Percentiles rank a stretch among this genome's conserved stretches.
These are phyloP conservation scores for Penicillium freii DNA, from an alignment of 2,329 filamentous ascomycete genomes.

Conservation along the genomic window DNA sequence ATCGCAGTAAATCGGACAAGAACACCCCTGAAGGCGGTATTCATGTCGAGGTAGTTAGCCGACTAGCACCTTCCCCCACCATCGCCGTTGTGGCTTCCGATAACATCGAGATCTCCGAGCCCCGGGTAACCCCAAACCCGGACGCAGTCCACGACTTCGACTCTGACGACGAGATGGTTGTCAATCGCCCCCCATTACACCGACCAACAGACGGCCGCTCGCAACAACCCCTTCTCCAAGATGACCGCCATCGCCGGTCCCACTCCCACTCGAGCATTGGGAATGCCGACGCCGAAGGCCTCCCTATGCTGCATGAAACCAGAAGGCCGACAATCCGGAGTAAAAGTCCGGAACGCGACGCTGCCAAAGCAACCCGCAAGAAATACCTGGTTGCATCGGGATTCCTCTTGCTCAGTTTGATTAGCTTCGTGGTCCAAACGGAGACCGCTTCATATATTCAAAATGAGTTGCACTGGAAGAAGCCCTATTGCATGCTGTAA, in stretches of 20 bases:
- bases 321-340: conserved; percentile 72
- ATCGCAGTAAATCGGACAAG: conserved; percentile 7
- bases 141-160: conserved; percentile 39
- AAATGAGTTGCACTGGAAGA: conserved; percentile 87
- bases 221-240: conserved; percentile 55
- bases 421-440: conserved; percentile 90
- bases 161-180: conserved; percentile 47
- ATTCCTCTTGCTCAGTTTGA: conserved; percentile 77
- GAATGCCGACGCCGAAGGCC: conserved; percentile 34
- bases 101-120: conserved; percentile 25
- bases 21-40: conserved; percentile 5
- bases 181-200: conserved; percentile 48
- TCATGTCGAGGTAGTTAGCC: conserved; percentile 10
- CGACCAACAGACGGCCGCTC: conserved; percentile 50
- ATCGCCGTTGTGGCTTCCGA: conserved; percentile 35
- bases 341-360: conserved; percentile 65
- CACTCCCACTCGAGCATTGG: conserved; percentile 29
- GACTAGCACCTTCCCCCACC: background rate
- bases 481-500: conserved; percentile 99
- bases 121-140: conserved; percentile 29
- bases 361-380: conserved; percentile 66
- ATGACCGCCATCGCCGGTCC: conserved; percentile 42
- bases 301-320: conserved; percentile 44
- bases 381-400: conserved; percentile 85
- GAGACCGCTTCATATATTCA: conserved; percentile 95